Evolutionary conservation across 148 eudicot species (phyloP), one percentile per base, ranked within the genome.

Genomic region (Camellia granthamiana): DNA sequence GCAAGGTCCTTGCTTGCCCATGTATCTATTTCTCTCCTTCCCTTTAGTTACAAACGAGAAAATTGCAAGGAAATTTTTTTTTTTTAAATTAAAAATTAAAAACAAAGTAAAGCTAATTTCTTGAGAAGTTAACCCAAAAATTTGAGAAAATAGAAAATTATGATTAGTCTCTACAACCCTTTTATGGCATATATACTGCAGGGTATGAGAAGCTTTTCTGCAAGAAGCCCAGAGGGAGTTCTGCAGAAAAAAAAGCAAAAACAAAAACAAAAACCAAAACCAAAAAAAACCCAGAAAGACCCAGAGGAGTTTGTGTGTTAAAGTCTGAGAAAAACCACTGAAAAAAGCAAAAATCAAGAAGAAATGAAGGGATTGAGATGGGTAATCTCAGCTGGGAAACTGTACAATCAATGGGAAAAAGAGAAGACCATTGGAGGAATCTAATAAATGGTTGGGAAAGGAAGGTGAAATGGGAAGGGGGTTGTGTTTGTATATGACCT

Each of bases 1-100:
- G 95, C 99, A 96, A 92, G 99, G 99, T 88, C 99, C 99, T 80
- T 93, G 95, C 90, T 96, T 96, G 68, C 98, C 99, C 99, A 96
- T 96, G 70, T 87, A 87, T 82, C 74, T 78, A 83, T 67, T 83
- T 38, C 69, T 75, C 80, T 81, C 60, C 75, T 66, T 46, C 92
- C 94, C 90, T 16, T 72, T 11, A 3, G 74, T 74, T 78, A 71
- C 9, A 66, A 44, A 84, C 54, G 38, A 72, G 46, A 75, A 77
- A 59, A 74, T 38, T 76, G 51, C 59, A 41, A 56, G 63, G 65
- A n/a, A 77, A 71, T 44, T 30, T 30, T 30, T 30, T 30, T 30
- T 30, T 30, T 30, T 49, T 41, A 46, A 43, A 47, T 16, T 13
- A 15, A 52, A 5, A 64, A 23, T 0, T 71, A 69, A 16, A 12